Conservation (phyloP, 2,329 filamentous ascomycete genomes). For the Stachybotrys chartarum region DNA sequence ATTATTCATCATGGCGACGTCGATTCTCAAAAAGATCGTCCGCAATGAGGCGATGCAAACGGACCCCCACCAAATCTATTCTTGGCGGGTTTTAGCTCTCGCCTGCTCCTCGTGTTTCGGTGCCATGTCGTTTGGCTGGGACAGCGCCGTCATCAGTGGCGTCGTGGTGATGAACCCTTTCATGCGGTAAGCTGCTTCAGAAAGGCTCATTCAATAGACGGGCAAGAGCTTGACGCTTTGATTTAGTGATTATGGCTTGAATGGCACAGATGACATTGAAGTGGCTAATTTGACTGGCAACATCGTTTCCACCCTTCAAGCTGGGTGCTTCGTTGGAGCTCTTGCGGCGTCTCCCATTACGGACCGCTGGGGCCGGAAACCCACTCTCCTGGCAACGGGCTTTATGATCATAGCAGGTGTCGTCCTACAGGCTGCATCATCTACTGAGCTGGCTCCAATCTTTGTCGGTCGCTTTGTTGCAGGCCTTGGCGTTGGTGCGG, state of each 20-base stretch:
- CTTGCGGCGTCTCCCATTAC: constrained; percentile 15
- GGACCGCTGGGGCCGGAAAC: constrained; percentile 22
- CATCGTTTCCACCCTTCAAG: constrained; percentile 20
- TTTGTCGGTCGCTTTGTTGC: constrained; percentile 36
- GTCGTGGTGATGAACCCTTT: constrained; percentile 19
- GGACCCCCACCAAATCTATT: constrained; percentile 62
- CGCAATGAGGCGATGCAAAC: constrained; percentile 56
- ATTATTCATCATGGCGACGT: not conserved
- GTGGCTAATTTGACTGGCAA: constrained; percentile 16
- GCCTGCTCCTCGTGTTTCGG: constrained; percentile 39
- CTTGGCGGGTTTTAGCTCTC: constrained; percentile 60
- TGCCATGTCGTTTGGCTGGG: constrained; percentile 18
- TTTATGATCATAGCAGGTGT: constrained; percentile 21
- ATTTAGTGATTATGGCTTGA: constrained; percentile 15
- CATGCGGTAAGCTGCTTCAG: constrained; percentile 3
- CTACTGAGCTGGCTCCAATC: constrained; percentile 19
- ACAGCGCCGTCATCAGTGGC: constrained; percentile 19
- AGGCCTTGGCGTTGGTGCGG: constrained; percentile 42
- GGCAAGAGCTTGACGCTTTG: not conserved
- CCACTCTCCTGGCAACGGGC: constrained; percentile 17
- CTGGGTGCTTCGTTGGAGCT: constrained; percentile 16
- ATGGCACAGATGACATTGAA: constrained; percentile 3
- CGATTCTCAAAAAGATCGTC: constrained; percentile 28
- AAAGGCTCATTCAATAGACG: not conserved
- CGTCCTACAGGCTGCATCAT: constrained; percentile 21